phyloP scores from a whole-genome alignment of 176 grass and related monocot species.

The Rhynchospora breviuscula region DNA sequence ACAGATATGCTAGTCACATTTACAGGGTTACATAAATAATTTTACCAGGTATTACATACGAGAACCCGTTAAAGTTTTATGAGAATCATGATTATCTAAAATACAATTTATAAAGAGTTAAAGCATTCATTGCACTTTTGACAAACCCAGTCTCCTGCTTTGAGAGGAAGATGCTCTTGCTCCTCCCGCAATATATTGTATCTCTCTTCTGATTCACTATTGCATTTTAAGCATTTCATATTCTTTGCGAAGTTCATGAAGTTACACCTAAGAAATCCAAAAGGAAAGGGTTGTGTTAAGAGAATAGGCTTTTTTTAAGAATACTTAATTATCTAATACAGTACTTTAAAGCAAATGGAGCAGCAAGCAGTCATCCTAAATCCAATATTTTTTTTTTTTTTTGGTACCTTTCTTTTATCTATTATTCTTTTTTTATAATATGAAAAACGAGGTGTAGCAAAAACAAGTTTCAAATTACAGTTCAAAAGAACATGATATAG shows the following conservation, averaged over 20 bases:
- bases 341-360: not conserved
- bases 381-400: not conserved
- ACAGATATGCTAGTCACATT: not conserved
- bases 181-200: slow-evolving; percentile 63
- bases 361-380: not conserved
- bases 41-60: not conserved
- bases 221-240: slow-evolving; percentile 82
- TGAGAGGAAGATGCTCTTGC: slow-evolving; percentile 75
- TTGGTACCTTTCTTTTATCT: not conserved
- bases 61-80: not conserved
- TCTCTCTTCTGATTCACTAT: slow-evolving; percentile 76
- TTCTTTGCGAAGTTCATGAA: slow-evolving; percentile 96
- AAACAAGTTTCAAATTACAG: not conserved
- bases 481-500: not conserved
- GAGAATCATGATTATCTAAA: not conserved
- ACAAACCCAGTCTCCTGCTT: slow-evolving; percentile 97
- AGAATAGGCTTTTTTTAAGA: not conserved
- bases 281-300: not conserved
- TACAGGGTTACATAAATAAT: not conserved
- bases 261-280: slow-evolving; percentile 56
- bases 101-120: not conserved
- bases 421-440: not conserved
- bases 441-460: not conserved
- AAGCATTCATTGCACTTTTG: slow-evolving; percentile 40
- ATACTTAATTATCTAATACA: not conserved